Percentiles rank a stretch among this genome's conserved stretches.
Conservation (phyloP, 2,329 filamentous ascomycete genomes). For the Juglanconis oblonga region DNA sequence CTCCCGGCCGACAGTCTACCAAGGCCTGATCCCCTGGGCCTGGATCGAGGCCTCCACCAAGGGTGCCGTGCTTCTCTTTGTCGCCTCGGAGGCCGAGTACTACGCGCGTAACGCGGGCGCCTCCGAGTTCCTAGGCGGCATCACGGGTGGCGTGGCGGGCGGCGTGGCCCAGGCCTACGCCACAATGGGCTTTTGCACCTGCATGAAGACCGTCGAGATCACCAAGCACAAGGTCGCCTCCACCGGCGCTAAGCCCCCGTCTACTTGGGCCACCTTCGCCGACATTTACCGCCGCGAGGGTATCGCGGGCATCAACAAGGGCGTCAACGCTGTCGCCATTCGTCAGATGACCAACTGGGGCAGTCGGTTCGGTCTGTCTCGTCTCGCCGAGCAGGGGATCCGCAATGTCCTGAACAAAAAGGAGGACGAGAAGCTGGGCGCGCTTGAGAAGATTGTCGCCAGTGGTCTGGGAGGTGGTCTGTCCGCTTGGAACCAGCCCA, state of each 20-base stretch:
- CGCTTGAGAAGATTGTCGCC: slow-evolving; percentile 84
- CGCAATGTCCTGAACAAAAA: slow-evolving; percentile 75
- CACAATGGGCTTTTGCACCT: slow-evolving; percentile 99
- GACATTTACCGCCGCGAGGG: slow-evolving; percentile 94
- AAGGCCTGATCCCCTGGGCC: slow-evolving; percentile 98
- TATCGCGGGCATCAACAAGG: slow-evolving; percentile 94
- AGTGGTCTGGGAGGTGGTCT: slow-evolving; percentile 87
- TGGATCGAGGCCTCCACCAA: slow-evolving; percentile 99
- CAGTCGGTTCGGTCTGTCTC: slow-evolving; percentile 87
- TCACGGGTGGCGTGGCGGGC: slow-evolving; percentile 85
- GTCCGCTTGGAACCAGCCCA: slow-evolving; percentile 98
- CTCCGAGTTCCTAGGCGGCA: slow-evolving; percentile 82
- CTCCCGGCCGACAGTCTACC: slow-evolving; percentile 70
- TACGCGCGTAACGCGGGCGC: slow-evolving; percentile 82
- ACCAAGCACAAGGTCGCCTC: slow-evolving; percentile 95
- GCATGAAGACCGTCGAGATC: slow-evolving; percentile 99
- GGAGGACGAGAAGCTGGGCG: slow-evolving; percentile 71
- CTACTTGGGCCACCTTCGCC: slow-evolving; percentile 94
- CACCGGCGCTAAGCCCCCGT: slow-evolving; percentile 76
- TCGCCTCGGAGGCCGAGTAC: slow-evolving; percentile 97
- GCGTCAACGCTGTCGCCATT: slow-evolving; percentile 97
- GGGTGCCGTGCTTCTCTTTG: slow-evolving; percentile 97
- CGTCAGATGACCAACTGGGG: slow-evolving; percentile 99
- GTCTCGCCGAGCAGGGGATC: slow-evolving; percentile 87
- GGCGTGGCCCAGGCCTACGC: slow-evolving; percentile 98